Base-by-base conservation (phyloP, 1,284 basidiomycete species). In the Ceratobasidium sp. region DNA sequence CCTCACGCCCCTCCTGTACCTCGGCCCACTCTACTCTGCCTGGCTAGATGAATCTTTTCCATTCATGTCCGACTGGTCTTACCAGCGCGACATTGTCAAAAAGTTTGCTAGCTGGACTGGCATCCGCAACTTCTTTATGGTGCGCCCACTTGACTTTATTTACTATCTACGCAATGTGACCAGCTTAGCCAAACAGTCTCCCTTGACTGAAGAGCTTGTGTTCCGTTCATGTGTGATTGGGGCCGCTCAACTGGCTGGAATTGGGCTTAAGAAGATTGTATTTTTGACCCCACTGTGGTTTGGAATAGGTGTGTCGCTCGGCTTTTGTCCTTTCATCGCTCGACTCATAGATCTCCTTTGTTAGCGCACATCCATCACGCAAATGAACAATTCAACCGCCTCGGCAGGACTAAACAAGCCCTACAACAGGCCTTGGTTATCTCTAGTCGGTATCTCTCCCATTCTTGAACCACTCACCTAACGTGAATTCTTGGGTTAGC, bases 321-420 rank as follows among this genome's bases (percentile, higher is more conserved):
- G 23, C 79, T 55, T 8, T 73, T 48, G n/a, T 68, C 44, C 48
- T 59, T 54, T 33, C 59, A 70, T 48, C 71, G 46, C 38, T 27
- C 14, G 18, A 44, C 59, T 57, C 35, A 38, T 62, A 57, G n/a
- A 52, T 2, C 18, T 48, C 23, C 52, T 38, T 77, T 20, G 60
- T 23, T 80, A 96, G 97, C 97, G 0, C 97, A 99, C 83, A 85
- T 93, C 0, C 97, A 99, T 83, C 97, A 99, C 81, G 95, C 92
- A 18, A 94, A 91, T 88, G 97, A 98, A 78, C 88, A 87, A 0
- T 99, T 91, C 83, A 89, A 92, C 71, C 88, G 89, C 14, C 89
- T 89, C 77, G 96, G 95, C 0, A 86, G 90, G 46, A 94, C 89
- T 0, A 77, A 79, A 4, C 81, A 85, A 8, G 96, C 96, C 0